Base-by-base conservation (phyloP, 2,329 filamentous ascomycete genomes). In the Coniochaeta ligniaria region DNA sequence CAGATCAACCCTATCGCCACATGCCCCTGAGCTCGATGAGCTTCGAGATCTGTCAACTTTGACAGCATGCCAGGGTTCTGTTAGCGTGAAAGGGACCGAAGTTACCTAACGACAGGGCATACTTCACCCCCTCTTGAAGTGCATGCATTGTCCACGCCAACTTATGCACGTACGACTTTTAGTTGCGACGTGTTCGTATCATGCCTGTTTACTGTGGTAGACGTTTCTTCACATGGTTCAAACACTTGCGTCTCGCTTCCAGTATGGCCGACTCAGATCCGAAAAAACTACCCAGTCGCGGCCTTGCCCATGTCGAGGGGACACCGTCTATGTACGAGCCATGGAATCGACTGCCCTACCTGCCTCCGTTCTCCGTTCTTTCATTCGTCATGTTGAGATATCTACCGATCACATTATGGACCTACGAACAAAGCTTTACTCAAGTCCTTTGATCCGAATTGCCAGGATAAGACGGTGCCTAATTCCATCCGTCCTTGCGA, bases 11-110 rank as follows among this genome's bases (percentile, higher is more conserved):
- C 14, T 35, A 17, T 26, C 26, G 33, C 31, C 58, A 45, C 17
- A 41, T 41, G 38, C 17, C 16, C 16, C 38, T 41, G 6, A 38
- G 35, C 35, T 12, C 35, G 16, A 20, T 24, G 57, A 58, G 35
- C n/a, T n/a, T 41, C 58, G 60, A 59, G 59, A 61, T 62, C 61
- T 65, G 64, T 64, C 64, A 64, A 60, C 52, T 64, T 65, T 64
- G 64, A 65, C 64, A 65, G 61, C 58, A 52, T 41, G 56, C 58
- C 54, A 60, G 60, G 33, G 31, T 20, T 35, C 12, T 36, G n/a
- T 24, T 50, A 43, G 41, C 57, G n/a, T 57, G 43, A 28, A 54
- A 24, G 24, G 52, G 9, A 57, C 50, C 41, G 45, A 58, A 16
- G 11, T n/a, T n/a, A n/a, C n/a, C 41, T 33, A 41, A 47, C 47